Conservation (phyloP, 2,329 filamentous ascomycete species). For the Alternaria alternata region DNA sequence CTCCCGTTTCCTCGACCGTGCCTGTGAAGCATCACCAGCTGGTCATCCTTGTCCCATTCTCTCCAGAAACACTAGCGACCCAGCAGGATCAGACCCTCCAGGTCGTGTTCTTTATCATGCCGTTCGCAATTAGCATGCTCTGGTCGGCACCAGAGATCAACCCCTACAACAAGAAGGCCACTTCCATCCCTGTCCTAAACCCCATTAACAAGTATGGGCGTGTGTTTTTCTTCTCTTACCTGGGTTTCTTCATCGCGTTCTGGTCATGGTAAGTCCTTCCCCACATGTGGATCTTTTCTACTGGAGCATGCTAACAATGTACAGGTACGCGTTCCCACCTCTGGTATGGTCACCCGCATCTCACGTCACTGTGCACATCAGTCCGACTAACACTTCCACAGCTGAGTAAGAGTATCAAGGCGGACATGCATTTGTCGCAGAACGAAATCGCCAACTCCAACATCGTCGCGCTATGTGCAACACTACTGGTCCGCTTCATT, state of each 20-base stretch:
- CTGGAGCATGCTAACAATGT: slow-evolving; percentile 29
- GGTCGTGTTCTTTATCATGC: slow-evolving; percentile 35
- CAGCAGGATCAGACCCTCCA: background rate
- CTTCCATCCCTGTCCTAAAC: slow-evolving; percentile 80
- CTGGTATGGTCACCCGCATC: slow-evolving; percentile 60
- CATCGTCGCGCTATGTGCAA: slow-evolving; percentile 73
- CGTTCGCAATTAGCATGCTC: slow-evolving; percentile 45
- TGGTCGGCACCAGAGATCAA: slow-evolving; percentile 74
- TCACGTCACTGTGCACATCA: slow-evolving; percentile 9
- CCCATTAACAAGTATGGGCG: slow-evolving; percentile 80
- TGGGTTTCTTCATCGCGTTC: slow-evolving; percentile 86
- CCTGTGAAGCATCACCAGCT: slow-evolving; percentile 14
- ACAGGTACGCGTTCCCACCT: slow-evolving; percentile 86
- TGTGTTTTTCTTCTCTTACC: slow-evolving; percentile 90
- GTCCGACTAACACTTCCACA: slow-evolving; percentile 54
- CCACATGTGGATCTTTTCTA: slow-evolving; percentile 5
- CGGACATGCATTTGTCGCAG: slow-evolving; percentile 75
- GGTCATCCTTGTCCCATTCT: slow-evolving; percentile 16
- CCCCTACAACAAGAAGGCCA: slow-evolving; percentile 83
- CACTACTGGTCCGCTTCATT: slow-evolving; percentile 76
- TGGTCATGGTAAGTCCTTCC: slow-evolving; percentile 71
- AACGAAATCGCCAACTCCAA: slow-evolving; percentile 86
- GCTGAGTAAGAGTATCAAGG: slow-evolving; percentile 70
- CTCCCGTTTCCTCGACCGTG: slow-evolving; percentile 14
- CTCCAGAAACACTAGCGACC: slow-evolving; percentile 6